These are phyloP conservation scores for Cyclaneusma minus DNA, from an alignment of 2,329 filamentous ascomycete genomes.

Conservation along the genomic window DNA sequence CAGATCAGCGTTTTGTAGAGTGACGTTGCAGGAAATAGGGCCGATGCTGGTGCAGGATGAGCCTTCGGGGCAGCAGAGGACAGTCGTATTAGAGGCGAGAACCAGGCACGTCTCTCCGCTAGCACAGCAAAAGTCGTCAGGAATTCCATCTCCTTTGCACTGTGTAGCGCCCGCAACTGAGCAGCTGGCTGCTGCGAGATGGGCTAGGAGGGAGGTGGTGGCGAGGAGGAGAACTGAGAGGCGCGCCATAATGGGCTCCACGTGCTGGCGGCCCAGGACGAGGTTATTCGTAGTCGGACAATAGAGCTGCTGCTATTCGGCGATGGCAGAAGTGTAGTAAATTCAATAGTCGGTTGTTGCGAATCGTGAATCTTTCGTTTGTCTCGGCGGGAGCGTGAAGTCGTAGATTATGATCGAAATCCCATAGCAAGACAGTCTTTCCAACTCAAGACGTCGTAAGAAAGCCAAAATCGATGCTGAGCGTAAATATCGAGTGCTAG, in stretches of 20 bases:
- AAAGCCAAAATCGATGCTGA: too few species aligned
- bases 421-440: too few species aligned
- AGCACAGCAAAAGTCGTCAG: constrained; percentile 53
- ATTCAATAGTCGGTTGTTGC: too few species aligned
- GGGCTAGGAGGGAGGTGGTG: constrained; percentile 22
- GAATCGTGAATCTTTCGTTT: too few species aligned
- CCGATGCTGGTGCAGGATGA: constrained; percentile 42
- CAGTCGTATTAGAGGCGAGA: constrained; percentile 48
- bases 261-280: constrained; percentile 16
- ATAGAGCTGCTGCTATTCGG: too few species aligned
- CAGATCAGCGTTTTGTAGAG: constrained; percentile 39
- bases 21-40: constrained; percentile 48
- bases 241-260: too few species aligned
- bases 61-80: constrained; percentile 53
- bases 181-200: constrained; percentile 29
- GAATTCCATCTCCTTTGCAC: constrained; percentile 37
- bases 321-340: too few species aligned
- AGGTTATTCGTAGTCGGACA: too few species aligned
- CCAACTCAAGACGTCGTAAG: too few species aligned
- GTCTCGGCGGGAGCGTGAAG: too few species aligned
- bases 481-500: too few species aligned
- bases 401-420: too few species aligned
- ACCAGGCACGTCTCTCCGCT: constrained; percentile 35
- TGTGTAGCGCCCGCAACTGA: constrained; percentile 29
- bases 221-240: constrained; percentile 20